phyloP scores from a whole-genome alignment of 371 early-diverging fungal species.

The Syncephalis fuscata region DNA sequence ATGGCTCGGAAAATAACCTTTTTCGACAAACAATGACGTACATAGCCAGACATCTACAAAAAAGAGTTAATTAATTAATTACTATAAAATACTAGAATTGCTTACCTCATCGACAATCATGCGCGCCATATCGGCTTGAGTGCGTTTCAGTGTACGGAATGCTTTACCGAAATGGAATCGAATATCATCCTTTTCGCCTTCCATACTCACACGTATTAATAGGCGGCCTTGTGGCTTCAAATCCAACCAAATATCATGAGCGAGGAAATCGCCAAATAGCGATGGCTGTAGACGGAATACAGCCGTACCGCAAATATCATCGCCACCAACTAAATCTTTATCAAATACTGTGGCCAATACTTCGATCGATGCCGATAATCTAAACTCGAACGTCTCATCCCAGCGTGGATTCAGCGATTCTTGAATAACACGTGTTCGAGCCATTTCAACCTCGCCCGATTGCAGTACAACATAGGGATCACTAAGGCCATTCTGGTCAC shows the following conservation, averaged over 20 bases:
- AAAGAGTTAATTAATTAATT: neutral
- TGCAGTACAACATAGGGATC: constrained; percentile 61
- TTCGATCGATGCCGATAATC: constrained; percentile 32
- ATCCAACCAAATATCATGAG: constrained; percentile 70
- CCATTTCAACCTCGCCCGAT: constrained; percentile 31
- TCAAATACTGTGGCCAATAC: constrained; percentile 57
- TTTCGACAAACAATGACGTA: neutral
- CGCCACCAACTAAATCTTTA: constrained; percentile 58
- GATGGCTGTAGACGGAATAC: constrained; percentile 42
- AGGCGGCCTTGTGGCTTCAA: constrained; percentile 72
- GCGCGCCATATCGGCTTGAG: constrained; percentile 50
- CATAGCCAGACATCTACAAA: neutral
- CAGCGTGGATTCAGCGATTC: constrained; percentile 74
- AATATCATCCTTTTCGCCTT: constrained; percentile 80
- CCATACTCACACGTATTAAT: constrained; percentile 66
- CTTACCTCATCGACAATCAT: constrained; percentile 51
- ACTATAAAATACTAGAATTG: neutral
- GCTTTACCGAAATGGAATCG: constrained; percentile 84
- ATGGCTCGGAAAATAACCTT: neutral
- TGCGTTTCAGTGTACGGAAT: constrained; percentile 54
- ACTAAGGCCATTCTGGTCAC: constrained; percentile 34
- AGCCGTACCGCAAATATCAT: constrained; percentile 60
- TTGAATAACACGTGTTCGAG: constrained; percentile 39
- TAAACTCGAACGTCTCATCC: constrained; percentile 79
- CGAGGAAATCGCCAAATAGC: constrained; percentile 43